A percentile compares a stretch with the other conserved stretches of the same genome.
phyloP scores from a whole-genome alignment of 2,329 filamentous ascomycete species.

The Intubia oerlemansii region DNA sequence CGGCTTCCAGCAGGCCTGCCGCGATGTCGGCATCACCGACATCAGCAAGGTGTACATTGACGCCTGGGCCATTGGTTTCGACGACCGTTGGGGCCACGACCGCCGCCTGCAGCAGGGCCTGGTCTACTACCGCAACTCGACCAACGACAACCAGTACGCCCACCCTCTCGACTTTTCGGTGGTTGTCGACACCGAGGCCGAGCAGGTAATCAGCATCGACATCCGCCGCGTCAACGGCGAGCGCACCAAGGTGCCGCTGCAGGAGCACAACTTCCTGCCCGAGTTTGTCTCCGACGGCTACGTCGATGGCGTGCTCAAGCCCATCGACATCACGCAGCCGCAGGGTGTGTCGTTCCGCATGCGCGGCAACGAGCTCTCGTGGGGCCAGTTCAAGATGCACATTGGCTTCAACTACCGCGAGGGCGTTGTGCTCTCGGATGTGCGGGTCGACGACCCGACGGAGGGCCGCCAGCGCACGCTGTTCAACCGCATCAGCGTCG shows the following conservation, averaged over 20 bases:
- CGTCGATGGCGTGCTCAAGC: conserved; percentile 50
- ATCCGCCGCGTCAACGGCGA: conserved; percentile 58
- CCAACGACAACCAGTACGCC: conserved; percentile 76
- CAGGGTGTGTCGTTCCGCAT: conserved; percentile 68
- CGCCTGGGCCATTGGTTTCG: conserved; percentile 88
- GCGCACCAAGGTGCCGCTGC: conserved; percentile 46
- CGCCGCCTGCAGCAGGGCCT: conserved; percentile 75
- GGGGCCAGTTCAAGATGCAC: conserved; percentile 89
- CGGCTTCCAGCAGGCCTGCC: conserved; percentile 77
- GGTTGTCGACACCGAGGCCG: conserved; percentile 64
- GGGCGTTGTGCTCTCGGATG: conserved; percentile 76
- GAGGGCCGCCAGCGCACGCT: conserved; percentile 55
- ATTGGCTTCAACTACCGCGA: conserved; percentile 91
- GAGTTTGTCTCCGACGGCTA: conserved; percentile 57
- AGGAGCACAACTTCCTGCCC: conserved; percentile 59
- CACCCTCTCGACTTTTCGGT: conserved; percentile 87
- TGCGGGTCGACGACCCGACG: conserved; percentile 54
- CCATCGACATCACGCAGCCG: conserved; percentile 49
- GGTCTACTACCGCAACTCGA: conserved; percentile 80
- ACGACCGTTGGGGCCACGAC: conserved; percentile 65
- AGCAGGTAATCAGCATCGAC: conserved; percentile 64
- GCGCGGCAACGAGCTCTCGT: conserved; percentile 47
- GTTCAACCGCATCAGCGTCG: conserved; percentile 74
- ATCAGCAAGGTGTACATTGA: conserved; percentile 96
- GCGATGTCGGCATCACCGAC: conserved; percentile 59